Evolutionary conservation across 768 basidiomycete genomes (phyloP), one percentile per base, ranked within the genome.

Genomic region (Phylloporus sp.): DNA sequence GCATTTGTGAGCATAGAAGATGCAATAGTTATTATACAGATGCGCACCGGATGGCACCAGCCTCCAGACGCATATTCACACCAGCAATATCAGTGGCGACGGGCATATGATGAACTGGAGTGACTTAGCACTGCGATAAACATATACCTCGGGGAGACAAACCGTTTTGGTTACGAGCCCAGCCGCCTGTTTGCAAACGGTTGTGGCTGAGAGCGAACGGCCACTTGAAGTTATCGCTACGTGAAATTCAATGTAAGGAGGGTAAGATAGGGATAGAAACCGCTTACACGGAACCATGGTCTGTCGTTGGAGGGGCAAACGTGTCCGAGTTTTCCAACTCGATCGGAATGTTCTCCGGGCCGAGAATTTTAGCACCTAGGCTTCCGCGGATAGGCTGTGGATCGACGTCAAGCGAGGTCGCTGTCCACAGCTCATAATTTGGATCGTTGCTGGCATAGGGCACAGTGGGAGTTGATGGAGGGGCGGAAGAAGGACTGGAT

Each of bases 151-250:
- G n/a, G 8, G 10, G 9, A 10, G 37, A 59, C 72, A 17, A 42
- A 77, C 82, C 49, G 50, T 80, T 84, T 59, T 82, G 75, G 56
- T 81, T 72, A 37, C 81, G 71, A 23, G 82, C 77, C 81, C 82
- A 84, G 2, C 83, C 83, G n/a, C 81, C 83, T 5, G 71, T 69
- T 42, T 75, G 73, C 7, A 84, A 53, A 27, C 79, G 77, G 55
- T 72, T 82, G 55, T 80, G 80, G 49, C 81, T 82, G 18, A 81
- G 59, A 38, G 75, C 68, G 57, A 82, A 80, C 0, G 81, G 76
- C 83, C 83, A 84, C 55, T 83, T 84, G 50, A 71, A 71, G 52
- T 82, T 82, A 1, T 49, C 42, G 1, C 69, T 73, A 42, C 26
- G 24, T 1, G 4, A n/a, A 3, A 27, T 32, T 6, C 24, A n/a